These are phyloP conservation scores for Dalechampia spathulata DNA, from an alignment of 441 rosid genomes.

Conservation along the genomic window DNA sequence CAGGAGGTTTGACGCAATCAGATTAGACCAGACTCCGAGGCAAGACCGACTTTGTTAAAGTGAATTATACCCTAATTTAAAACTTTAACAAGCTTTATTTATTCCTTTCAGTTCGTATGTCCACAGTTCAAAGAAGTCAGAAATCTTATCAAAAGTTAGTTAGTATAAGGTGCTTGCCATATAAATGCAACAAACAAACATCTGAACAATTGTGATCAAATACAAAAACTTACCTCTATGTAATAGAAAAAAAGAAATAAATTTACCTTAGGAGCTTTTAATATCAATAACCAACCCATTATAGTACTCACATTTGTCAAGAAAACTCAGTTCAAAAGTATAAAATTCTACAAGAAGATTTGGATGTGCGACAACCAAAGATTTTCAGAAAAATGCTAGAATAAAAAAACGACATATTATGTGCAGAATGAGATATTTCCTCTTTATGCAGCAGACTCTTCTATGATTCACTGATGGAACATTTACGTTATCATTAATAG, in stretches of 20 bases:
- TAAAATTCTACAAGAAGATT: not conserved
- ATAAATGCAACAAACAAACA: not conserved
- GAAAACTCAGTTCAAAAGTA: not conserved
- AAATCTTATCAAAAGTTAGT: too few species aligned
- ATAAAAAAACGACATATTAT: not conserved
- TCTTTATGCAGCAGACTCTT: not conserved
- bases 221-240: not conserved
- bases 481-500: conserved; percentile 11
- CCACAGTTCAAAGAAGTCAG: not conserved
- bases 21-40: not conserved
- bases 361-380: not conserved
- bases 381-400: not conserved
- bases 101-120: not conserved
- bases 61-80: not conserved
- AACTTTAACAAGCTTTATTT: not conserved
- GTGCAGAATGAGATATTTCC: not conserved
- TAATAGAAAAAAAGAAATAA: not conserved
- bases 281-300: not conserved
- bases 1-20: not conserved
- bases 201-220: not conserved
- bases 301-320: not conserved
- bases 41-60: not conserved
- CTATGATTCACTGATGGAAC: not conserved
- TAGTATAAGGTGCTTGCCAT: too few species aligned
- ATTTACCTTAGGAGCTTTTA: not conserved